phyloP scores from a whole-genome alignment of 805 yeast genomes.

The Zygotorulaspora danielsina region DNA sequence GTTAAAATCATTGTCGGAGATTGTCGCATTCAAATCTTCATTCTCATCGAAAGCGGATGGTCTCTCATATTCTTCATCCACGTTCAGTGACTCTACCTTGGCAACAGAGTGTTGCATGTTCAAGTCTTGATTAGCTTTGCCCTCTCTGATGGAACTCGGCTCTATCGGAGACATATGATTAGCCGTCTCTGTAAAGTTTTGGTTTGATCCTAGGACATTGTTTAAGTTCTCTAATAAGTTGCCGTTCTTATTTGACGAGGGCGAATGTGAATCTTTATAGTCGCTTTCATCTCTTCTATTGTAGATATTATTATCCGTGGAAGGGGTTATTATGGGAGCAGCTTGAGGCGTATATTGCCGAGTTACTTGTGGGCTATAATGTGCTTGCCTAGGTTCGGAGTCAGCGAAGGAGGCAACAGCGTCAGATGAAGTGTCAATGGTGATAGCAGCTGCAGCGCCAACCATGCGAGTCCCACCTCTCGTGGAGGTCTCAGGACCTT shows the following conservation, averaged over 20 bases:
- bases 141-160: background rate
- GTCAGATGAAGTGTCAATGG: too few species aligned
- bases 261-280: background rate
- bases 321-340: too few species aligned
- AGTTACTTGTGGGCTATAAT: too few species aligned
- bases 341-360: too few species aligned
- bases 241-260: constrained; percentile 8
- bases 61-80: constrained; percentile 4
- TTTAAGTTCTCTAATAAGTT: constrained; percentile 25
- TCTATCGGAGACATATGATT: background rate
- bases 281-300: background rate
- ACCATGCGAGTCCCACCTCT: too few species aligned
- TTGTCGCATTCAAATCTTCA: constrained; percentile 6
- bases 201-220: constrained; percentile 28
- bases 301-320: too few species aligned
- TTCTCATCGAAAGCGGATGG: constrained; percentile 4
- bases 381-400: too few species aligned
- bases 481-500: too few species aligned
- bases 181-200: constrained; percentile 11
- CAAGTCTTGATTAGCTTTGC: background rate
- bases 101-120: constrained; percentile 2
- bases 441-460: too few species aligned
- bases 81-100: constrained; percentile 9
- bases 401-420: too few species aligned
- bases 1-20: constrained; percentile 2